phyloP scores from a whole-genome alignment of 345 rosid genomes.

The Bretschneidera sinensis region DNA sequence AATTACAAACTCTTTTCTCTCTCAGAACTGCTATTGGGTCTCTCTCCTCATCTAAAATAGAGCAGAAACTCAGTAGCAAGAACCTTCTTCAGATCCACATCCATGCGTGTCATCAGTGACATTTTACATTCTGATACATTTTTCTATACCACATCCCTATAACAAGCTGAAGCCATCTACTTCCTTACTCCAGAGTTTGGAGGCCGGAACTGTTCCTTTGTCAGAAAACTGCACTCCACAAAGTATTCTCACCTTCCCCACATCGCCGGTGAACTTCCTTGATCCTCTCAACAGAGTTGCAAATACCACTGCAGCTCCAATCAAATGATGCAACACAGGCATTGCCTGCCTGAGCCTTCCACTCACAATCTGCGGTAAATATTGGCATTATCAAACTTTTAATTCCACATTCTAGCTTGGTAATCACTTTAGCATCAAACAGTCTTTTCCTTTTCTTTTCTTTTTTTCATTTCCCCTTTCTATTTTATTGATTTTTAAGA shows the following conservation, averaged over 20 bases:
- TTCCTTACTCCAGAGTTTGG: slow-evolving; percentile 34
- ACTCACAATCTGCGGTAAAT: slow-evolving; percentile 65
- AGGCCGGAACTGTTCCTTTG: neutral
- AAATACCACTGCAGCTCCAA: slow-evolving; percentile 88
- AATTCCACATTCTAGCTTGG: too few species aligned
- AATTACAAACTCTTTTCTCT: slow-evolving; percentile 9
- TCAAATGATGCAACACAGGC: slow-evolving; percentile 85
- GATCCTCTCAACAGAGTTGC: slow-evolving; percentile 82
- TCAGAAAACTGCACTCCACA: slow-evolving; percentile 69
- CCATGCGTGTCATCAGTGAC: too few species aligned
- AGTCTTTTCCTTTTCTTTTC: too few species aligned
- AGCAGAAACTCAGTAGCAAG: slow-evolving; percentile 21
- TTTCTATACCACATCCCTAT: too few species aligned
- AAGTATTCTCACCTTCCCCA: slow-evolving; percentile 78
- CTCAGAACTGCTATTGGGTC: slow-evolving; percentile 7
- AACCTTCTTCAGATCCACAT: slow-evolving; percentile 3
- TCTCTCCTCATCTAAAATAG: slow-evolving; percentile 20
- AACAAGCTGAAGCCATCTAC: too few species aligned
- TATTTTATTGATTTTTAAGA: too few species aligned
- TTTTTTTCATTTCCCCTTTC: too few species aligned
- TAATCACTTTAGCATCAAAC: neutral
- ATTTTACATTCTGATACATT: too few species aligned
- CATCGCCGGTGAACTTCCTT: slow-evolving; percentile 84
- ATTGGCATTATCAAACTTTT: neutral
- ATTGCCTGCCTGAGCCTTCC: slow-evolving; percentile 97